Evolutionary conservation across 2,329 filamentous ascomycete species (phyloP).

Genomic region (Trichoderma cornu-damae): DNA sequence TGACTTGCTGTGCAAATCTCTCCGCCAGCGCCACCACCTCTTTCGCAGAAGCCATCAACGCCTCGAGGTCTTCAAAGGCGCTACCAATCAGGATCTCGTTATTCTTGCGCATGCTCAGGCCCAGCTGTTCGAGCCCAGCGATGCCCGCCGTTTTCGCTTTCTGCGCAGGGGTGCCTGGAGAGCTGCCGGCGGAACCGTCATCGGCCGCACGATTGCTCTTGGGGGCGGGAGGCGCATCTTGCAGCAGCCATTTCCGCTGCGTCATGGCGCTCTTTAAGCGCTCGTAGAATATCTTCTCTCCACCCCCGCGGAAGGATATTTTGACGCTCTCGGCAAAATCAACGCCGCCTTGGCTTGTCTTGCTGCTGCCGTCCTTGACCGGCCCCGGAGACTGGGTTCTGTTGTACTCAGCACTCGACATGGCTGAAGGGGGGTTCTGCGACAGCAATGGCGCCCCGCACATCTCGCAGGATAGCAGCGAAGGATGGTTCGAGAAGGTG

Average conservation of each 20-base stretch:
- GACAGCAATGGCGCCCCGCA: slow-evolving; percentile 73
- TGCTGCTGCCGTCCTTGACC: slow-evolving; percentile 42
- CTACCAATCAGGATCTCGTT: slow-evolving; percentile 90
- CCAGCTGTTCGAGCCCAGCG: slow-evolving; percentile 82
- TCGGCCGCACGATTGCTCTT: slow-evolving; percentile 44
- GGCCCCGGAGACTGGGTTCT: slow-evolving; percentile 77
- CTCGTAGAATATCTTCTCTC: slow-evolving; percentile 86
- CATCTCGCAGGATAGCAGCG: slow-evolving; percentile 79
- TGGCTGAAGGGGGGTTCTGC: slow-evolving; percentile 36
- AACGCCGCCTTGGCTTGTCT: slow-evolving; percentile 31
- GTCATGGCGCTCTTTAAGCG: slow-evolving; percentile 80
- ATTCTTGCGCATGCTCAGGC: slow-evolving; percentile 79
- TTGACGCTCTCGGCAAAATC: slow-evolving; percentile 75
- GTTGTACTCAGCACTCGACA: slow-evolving; percentile 31
- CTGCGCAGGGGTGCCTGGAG: slow-evolving; percentile 28
- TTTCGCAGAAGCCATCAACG: slow-evolving; percentile 94
- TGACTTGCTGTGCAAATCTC: slow-evolving; percentile 67
- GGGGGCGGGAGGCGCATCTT: slow-evolving; percentile 83
- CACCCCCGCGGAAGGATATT: slow-evolving; percentile 83
- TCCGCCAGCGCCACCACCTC: slow-evolving; percentile 93
- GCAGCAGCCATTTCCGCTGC: slow-evolving; percentile 92
- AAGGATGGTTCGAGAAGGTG: slow-evolving; percentile 91
- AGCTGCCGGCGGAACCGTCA: slow-evolving; percentile 32
- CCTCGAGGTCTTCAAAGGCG: slow-evolving; percentile 93
- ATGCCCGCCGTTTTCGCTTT: slow-evolving; percentile 71